Evolutionary conservation across 2,329 filamentous ascomycete species (phyloP), one percentile per base, ranked within the genome.

Genomic region (Exophiala viscosa): DNA sequence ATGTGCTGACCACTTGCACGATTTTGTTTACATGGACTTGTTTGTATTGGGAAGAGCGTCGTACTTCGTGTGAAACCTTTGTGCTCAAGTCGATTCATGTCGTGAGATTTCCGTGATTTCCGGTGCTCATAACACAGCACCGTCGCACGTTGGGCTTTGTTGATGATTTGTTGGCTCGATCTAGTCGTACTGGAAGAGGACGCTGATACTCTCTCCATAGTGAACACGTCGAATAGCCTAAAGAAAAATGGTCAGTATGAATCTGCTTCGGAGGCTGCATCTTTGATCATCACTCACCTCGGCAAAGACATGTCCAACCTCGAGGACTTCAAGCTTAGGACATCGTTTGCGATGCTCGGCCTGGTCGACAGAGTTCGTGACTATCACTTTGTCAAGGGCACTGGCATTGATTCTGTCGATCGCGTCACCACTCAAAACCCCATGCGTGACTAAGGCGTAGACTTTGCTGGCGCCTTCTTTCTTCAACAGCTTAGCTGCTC

Each of bases 191-290:
- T 90, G 86, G 73, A 99, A 99, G 46, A 99, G 80, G 56, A 93
- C 89, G 69, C 90, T 96, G 73, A 99, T 96, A 66, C 90, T 96
- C 76, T 99, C 93, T 65, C 93, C 93, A 70, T 97, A 91, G 73
- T 99, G 93, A 54, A 97, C 92, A 58, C 93, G 84, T 59, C 93
- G 87, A 63, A 97, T 96, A 45, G 93, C 84, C 82, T 84, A 69
- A 66, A 52, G 56, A 57, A 48, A 8, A 56, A 58, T 53, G 65
- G 63, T 55, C 64, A 59, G 40, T 17, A 10, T 51, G 55, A n/a
- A 23, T 20, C n/a, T 31, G 18, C 20, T 32, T 5, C 38, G 13
- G 50, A 11, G 39, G 23, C 48, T 45, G 39, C 18, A 31, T 4
- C 10, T 50, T 49, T 13, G 36, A 45, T 46, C 17, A 17, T 17